Percentiles rank a stretch among this genome's conserved stretches.
Conservation (phyloP, 805 yeast genomes). For the Ogataea pini region DNA sequence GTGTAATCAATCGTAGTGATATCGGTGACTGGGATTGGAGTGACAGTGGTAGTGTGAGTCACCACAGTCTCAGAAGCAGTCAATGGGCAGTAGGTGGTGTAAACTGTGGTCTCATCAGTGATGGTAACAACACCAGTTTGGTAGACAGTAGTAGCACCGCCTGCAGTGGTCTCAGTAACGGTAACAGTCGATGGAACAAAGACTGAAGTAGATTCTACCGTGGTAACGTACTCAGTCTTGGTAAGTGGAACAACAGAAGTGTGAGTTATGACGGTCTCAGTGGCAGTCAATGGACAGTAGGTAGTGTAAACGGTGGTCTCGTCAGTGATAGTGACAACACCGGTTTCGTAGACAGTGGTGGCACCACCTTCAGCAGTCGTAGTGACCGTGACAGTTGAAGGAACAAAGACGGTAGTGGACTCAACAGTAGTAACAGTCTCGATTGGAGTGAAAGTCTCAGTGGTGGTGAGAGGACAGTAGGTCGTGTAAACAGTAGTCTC, state of each 20-base stretch:
- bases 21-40: slow-evolving; percentile 5
- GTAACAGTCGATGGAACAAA: slow-evolving; percentile 14
- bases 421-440: slow-evolving; percentile 12
- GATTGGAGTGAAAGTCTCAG: slow-evolving; percentile 24
- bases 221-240: slow-evolving; percentile 9
- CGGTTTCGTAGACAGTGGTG: slow-evolving; percentile 16
- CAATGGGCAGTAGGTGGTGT: slow-evolving; percentile 8
- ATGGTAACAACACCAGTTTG: slow-evolving; percentile 29
- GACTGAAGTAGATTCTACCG: slow-evolving; percentile 9
- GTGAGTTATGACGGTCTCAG: slow-evolving; percentile 15
- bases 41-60: slow-evolving; percentile 9
- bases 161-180: slow-evolving; percentile 12
- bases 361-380: slow-evolving; percentile 22
- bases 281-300: slow-evolving; percentile 34
- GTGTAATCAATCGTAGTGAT: slow-evolving; percentile 8
- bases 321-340: slow-evolving; percentile 21
- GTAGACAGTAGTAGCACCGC: slow-evolving; percentile 7
- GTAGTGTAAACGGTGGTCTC: slow-evolving; percentile 33
- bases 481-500: slow-evolving; percentile 34
- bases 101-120: slow-evolving; percentile 10
- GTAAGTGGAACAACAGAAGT: slow-evolving; percentile 7
- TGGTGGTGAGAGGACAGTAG: slow-evolving; percentile 36
- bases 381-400: slow-evolving; percentile 20
- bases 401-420: slow-evolving; percentile 14
- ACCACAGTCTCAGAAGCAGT: slow-evolving; percentile 13